Evolutionary conservation across 768 basidiomycete genomes (phyloP).

Genomic region (Sarcodon sp.): DNA sequence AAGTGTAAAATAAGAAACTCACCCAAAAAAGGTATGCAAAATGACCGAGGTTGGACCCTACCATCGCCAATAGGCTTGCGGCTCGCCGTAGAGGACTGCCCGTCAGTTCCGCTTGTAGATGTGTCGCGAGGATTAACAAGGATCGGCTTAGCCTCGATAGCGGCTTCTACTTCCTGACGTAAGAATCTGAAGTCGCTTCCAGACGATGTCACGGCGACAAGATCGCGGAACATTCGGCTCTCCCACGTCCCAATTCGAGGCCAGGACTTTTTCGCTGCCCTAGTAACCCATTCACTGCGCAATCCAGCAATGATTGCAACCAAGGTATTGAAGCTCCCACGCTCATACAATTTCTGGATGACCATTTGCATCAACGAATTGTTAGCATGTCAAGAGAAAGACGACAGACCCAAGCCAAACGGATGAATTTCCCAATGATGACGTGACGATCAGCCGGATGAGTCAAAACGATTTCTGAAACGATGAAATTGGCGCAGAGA

Average conservation of each 20-base stretch:
- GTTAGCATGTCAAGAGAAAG: neutral
- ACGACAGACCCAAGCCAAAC: constrained; percentile 65
- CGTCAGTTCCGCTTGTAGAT: constrained; percentile 32
- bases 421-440: constrained; percentile 70
- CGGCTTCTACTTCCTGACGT: constrained; percentile 46
- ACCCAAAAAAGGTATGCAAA: constrained; percentile 83
- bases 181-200: constrained; percentile 67
- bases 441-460: constrained; percentile 47
- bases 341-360: constrained; percentile 63
- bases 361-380: neutral
- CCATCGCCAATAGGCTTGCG: constrained; percentile 24
- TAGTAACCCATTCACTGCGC: constrained; percentile 51
- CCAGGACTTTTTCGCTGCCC: constrained; percentile 59
- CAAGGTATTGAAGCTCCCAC: constrained; percentile 68
- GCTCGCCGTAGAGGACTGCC: constrained; percentile 18
- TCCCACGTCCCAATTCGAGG: constrained; percentile 57
- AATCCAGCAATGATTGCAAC: constrained; percentile 74
- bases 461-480: constrained; percentile 72
- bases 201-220: constrained; percentile 52
- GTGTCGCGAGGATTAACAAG: constrained; percentile 39
- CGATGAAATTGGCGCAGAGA: constrained; percentile 67
- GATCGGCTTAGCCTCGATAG: constrained; percentile 53
- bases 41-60: constrained; percentile 28
- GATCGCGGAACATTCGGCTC: constrained; percentile 56
- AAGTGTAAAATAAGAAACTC: constrained; percentile 10